Evolutionary conservation across 2,329 filamentous ascomycete species (phyloP).

Genomic region (Mycosphaerelloides madeirae): DNA sequence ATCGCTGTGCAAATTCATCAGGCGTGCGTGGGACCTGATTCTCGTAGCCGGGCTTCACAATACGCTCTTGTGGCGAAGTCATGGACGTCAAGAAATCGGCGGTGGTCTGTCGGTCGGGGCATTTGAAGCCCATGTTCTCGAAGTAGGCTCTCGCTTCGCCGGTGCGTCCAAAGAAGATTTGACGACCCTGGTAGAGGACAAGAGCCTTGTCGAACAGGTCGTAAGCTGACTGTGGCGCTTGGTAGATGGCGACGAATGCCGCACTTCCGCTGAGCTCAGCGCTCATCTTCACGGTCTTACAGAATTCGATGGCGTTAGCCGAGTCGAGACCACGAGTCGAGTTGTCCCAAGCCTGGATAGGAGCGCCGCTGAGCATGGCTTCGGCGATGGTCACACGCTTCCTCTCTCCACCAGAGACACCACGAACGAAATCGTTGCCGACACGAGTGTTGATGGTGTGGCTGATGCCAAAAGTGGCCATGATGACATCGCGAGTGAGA

Average conservation of each 20-base stretch:
- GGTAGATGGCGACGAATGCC: slow-evolving; percentile 69
- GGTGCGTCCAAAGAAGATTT: slow-evolving; percentile 65
- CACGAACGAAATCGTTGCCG: slow-evolving; percentile 70
- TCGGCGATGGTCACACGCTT: slow-evolving; percentile 80
- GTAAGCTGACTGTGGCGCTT: slow-evolving; percentile 64
- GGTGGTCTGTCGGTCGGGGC: slow-evolving; percentile 66
- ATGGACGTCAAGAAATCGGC: slow-evolving; percentile 76
- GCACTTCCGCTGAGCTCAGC: slow-evolving; percentile 63
- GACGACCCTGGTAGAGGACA: slow-evolving; percentile 63
- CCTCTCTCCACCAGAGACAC: slow-evolving; percentile 69
- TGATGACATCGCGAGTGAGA: slow-evolving; percentile 65
- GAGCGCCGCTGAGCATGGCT: slow-evolving; percentile 60
- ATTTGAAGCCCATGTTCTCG: slow-evolving; percentile 65
- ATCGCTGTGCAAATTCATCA: slow-evolving; percentile 48
- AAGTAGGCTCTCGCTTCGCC: slow-evolving; percentile 65
- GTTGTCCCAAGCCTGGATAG: slow-evolving; percentile 72
- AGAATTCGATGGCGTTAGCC: slow-evolving; percentile 71
- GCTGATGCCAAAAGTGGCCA: slow-evolving; percentile 70
- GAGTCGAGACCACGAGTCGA: slow-evolving; percentile 69
- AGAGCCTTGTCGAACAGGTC: slow-evolving; percentile 67
- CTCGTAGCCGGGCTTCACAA: slow-evolving; percentile 43
- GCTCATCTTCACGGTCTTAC: slow-evolving; percentile 63
- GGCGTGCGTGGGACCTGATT: slow-evolving; percentile 45
- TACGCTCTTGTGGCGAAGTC: slow-evolving; percentile 49
- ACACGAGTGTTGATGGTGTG: slow-evolving; percentile 70